A percentile compares a stretch with the other conserved stretches of the same genome.
phyloP scores from a whole-genome alignment of 2,329 filamentous ascomycete genomes.

The Trichophyton schoenleinii region DNA sequence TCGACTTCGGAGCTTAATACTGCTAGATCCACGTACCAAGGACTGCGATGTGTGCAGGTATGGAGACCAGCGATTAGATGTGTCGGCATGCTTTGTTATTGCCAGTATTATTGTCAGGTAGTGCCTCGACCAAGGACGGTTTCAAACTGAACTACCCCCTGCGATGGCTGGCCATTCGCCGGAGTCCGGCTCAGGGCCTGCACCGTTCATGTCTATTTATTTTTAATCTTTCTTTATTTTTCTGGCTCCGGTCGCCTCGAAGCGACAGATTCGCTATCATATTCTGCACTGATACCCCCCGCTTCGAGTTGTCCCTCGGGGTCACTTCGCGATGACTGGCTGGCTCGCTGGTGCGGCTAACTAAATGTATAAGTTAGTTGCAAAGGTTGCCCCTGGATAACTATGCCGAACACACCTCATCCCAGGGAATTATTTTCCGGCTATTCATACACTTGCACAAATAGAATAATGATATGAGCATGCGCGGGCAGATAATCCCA shows the following conservation, averaged over 20 bases:
- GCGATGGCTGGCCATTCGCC: neutral
- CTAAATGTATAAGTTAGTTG: neutral
- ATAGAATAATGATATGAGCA: neutral
- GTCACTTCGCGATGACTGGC: neutral
- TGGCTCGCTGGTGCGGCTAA: neutral
- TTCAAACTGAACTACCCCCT: neutral
- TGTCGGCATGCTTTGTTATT: too few species aligned
- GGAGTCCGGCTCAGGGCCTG: neutral
- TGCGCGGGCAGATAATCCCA: neutral
- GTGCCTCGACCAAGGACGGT: neutral
- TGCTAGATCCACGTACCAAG: neutral
- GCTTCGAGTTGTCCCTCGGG: too few species aligned
- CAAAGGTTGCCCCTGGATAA: neutral
- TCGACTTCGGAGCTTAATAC: neutral
- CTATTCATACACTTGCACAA: neutral
- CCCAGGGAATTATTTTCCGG: neutral
- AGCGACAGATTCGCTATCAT: neutral
- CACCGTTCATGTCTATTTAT: neutral
- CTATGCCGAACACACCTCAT: neutral
- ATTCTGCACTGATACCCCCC: neutral
- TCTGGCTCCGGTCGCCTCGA: neutral
- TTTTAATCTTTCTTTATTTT: neutral
- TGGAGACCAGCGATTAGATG: too few species aligned
- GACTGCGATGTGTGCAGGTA: neutral
- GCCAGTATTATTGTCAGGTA: too few species aligned